Evolutionary conservation across 2,329 filamentous ascomycete species (phyloP), one percentile per base, ranked within the genome.

Genomic region (Scedosporium apiospermum): DNA sequence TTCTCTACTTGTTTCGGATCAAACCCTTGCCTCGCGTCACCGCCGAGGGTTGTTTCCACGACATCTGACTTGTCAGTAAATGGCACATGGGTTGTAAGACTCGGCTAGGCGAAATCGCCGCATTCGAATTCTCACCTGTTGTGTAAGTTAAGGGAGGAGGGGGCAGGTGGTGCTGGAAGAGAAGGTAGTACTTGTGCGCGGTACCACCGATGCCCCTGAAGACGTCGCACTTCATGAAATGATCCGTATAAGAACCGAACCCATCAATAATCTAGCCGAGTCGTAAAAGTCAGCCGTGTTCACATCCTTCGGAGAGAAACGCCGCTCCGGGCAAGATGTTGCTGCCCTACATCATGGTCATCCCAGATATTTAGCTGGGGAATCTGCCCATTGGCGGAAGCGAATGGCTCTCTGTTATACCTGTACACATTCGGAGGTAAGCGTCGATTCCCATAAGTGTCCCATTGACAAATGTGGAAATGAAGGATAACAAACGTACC

Each of bases 361-460:
- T 99, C 95, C 93, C 93, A 99, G 55, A 99, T 90, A 70, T 98
- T 99, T 67, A 99, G 78, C 84, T 96, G 96, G 1, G 95, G 88
- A 65, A 99, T 98, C 72, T 97, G 92, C 1, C 89, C 89, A 68
- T 93, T 96, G 41, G 91, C 91, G 69, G 88, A 80, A 1, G 90
- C 88, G 74, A 97, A 99, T 0, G 96, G 83, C 38, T 93, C 91
- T 64, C 84, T 89, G 55, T 85, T 84, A 71, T 95, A 97, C 71
- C 71, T 72, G 26, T 38, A 34, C 41, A 46, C 26, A 9, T 26
- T 21, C 23, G 18, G 23, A 21, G 21, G 34, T 60, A 44, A 23
- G 18, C 7, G 18, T 23, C 58, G 3, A 26, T 44, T 12, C 21
- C 7, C 6, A 18, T 14, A 14, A n/a, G 16, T 27, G 21, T 23